phyloP scores from a whole-genome alignment of 2,329 filamentous ascomycete genomes.

The Rosellinia necatrix region DNA sequence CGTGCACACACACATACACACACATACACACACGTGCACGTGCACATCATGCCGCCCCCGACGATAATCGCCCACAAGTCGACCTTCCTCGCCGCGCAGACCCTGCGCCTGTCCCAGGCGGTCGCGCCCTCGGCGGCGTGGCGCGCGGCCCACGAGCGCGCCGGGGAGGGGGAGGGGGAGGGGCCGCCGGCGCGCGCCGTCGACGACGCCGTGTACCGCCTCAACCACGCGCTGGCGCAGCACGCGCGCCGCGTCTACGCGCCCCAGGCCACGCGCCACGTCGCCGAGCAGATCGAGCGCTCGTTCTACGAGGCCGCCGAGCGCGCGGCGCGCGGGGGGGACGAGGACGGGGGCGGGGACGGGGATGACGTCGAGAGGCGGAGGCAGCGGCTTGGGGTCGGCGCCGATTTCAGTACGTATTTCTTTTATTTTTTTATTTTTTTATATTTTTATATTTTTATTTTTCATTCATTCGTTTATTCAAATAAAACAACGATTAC shows the following conservation, averaged over 20 bases:
- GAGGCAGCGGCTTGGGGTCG: conserved; percentile 37
- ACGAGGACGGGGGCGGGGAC: conserved; percentile 42
- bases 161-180: conserved; percentile 18
- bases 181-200: conserved; percentile 54
- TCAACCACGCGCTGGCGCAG: conserved; percentile 67
- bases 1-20: no score
- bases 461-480: no score
- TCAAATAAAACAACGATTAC: no score
- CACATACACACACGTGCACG: no score
- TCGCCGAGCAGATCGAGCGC: conserved; percentile 73
- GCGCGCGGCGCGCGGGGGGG: conserved; percentile 36
- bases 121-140: conserved; percentile 60
- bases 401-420: conserved; percentile 35
- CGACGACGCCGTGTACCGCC: conserved; percentile 60
- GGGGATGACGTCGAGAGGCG: conserved; percentile 42
- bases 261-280: conserved; percentile 69
- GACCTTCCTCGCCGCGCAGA: conserved; percentile 65
- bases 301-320: conserved; percentile 61
- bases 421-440: neutral
- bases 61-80: conserved; percentile 68
- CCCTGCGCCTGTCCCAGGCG: conserved; percentile 64
- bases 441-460: no score
- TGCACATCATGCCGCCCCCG: conserved; percentile 48
- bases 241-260: conserved; percentile 70
- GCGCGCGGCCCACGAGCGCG: conserved; percentile 52